Base-by-base conservation (phyloP, 1,139 yeast genomes). In the Kodamaea plutei region DNA sequence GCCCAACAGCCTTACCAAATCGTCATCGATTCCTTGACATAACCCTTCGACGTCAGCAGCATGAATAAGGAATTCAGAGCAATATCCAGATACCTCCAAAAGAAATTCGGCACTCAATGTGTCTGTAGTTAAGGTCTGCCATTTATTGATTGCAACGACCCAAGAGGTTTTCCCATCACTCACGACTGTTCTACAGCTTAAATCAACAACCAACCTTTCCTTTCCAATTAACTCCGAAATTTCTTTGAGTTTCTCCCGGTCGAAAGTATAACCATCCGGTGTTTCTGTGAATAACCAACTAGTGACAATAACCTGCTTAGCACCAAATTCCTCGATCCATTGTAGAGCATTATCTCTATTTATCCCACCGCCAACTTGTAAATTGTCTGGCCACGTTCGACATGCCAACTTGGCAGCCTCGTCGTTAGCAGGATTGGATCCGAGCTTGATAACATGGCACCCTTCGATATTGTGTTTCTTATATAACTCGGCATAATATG, bases 31-130 rank as follows among this genome's bases (percentile, higher is more conserved):
- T 1, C 99, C 99, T 25, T 77, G 73, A 54, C 98, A 91, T 15
- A 91, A 66, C 0, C 99, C 99, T 57, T 91, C 99, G 3, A 91
- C 97, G 54, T 91, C 98, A 0, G 98, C 99, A 3, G 98, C 98
- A 58, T 91, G 99, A 15, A 91, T 80, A 37, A 91, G 63, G 48
- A 89, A 84, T 57, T 91, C 98, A 40, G 76, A 73, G 48, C 97
- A 85, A 54, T 81, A 84, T 30, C 65, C 36, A 9, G 82, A 61
- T 21, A 91, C 69, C 33, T 56, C 40, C 4, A 46, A 53, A 34
- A 91, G 69, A 18, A 84, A 73, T 18, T 71, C 73, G 24, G 55
- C 53, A 30, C 66, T 64, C 33, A 91, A 64, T 33, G 61, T 72
- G 29, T 79, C 71, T 28, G 67, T 69, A 0, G 98, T 91, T 24